Percentiles rank a stretch among this genome's conserved stretches.
Conservation (phyloP, 2,329 filamentous ascomycete genomes). For the Blastomyces emzantsi region DNA sequence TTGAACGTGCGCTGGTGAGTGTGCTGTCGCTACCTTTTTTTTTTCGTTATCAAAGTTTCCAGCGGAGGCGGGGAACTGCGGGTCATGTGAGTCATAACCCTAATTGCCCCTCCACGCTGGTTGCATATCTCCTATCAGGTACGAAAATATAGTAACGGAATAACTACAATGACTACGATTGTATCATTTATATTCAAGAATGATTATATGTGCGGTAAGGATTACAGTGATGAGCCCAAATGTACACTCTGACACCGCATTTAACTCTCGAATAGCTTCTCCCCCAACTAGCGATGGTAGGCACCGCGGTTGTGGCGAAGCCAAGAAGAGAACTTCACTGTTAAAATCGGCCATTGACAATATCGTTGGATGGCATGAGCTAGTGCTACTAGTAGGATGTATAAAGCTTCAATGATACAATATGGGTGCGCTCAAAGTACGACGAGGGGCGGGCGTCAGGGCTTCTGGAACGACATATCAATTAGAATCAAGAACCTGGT, state of each 20-base stretch:
- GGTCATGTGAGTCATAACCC: slow-evolving; percentile 7
- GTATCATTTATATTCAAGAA: neutral
- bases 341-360: neutral
- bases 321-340: neutral
- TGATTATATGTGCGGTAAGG: neutral
- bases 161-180: neutral
- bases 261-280: neutral
- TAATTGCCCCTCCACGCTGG: neutral
- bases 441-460: neutral
- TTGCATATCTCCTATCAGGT: neutral
- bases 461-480: neutral
- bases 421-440: neutral
- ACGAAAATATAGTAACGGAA: neutral
- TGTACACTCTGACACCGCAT: neutral
- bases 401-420: neutral
- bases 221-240: neutral
- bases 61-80: neutral
- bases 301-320: neutral
- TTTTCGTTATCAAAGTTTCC: neutral
- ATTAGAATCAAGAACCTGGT: neutral
- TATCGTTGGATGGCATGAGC: neutral
- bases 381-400: neutral
- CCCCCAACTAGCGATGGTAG: neutral
- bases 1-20: neutral
- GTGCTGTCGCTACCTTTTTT: neutral